Base-by-base conservation (phyloP, 257 asterid species). In the Orobanche coerulescens region DNA sequence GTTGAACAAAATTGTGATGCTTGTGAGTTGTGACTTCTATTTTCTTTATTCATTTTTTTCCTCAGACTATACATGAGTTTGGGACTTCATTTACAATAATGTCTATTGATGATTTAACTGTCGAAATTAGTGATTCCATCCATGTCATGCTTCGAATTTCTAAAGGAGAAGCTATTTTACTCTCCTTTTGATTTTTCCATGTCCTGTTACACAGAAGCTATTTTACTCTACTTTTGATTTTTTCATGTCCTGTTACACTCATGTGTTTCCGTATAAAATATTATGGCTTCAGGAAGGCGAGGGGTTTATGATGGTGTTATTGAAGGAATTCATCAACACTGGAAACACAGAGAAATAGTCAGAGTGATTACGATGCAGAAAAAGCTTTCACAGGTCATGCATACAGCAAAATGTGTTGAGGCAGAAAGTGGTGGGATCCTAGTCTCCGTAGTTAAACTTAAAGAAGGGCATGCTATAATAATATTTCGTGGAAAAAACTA, bases 401-500 rank as follows among this genome's bases (percentile, higher is more conserved):
- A 61, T 30, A 85, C 94, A 52, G 94, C 95, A 22, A 82, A 80
- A 68, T 46, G 49, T 64, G 84, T 92, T 6, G 87, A 76, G 77
- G 71, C 79, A 42, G 93, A 86, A 67, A 86, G 95, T 73, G 84
- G 90, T 16, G 98, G 96, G 53, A 73, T 80, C 47, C 62, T 92
- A 57, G 77, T 92, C 62, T 82, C 85, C 33, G 62, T 92, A 6
- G 81, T 75, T 73, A 88, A 84, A 79, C 82, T 81, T 70, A 88
- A 86, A 83, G 84, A 88, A 77, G 98, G 98, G 61, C 95, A 88
- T 76, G 94, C 89, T 7, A 79, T 92, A 55, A 75, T 92, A 60
- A 61, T 92, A n/a, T 92, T 82, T 73, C 95, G 98, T 43, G 98
- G 98, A 47, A 92, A 92, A 76, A 92, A 92, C 76, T 88, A 82